Evolutionary conservation across 192 early-diverging fungal species (phyloP), one percentile per base, ranked within the genome.

Genomic region (Coemansia furcata): DNA sequence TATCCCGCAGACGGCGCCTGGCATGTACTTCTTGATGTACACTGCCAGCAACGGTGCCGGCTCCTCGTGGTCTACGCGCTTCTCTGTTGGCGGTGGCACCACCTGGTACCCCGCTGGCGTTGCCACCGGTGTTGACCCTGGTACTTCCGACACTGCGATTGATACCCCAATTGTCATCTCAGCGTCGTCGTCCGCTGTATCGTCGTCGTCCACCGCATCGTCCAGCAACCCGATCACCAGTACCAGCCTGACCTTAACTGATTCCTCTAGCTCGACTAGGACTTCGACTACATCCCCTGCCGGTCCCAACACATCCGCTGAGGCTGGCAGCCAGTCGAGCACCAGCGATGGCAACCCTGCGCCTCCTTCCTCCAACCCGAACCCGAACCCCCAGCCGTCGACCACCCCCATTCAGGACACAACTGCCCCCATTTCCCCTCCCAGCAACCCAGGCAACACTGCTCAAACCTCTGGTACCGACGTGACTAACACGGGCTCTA

Each of bases 21-120:
- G 80, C 49, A 78, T 75, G 75, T 83, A 83, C 72, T 83, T 83
- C 66, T 66, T 83, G 37, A 78, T 83, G 75, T 83, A 78, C 68
- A 77, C 80, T 36, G 72, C 75, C 17, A 30, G 50, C 44, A 67
- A 62, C 42, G 80, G 72, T 62, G 62, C 66, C 23, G 80, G 72
- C 69, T 76, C 76, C 19, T 77, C 80, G 44, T 83, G 80, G 80
- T 76, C 73, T 38, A 83, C 80, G 36, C 74, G 80, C 66, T 83
- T 83, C 73, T 78, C 75, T 29, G 44, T 83, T 57, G 65, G 61
- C 54, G 76, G 76, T 55, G 80, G 80, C 61, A 73, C 67, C 46
- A 67, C 71, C 17, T 82, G 79, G 79, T 82, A 82, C 35, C 79
- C 79, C 26, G 67, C 60, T 11, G 79, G 79, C 63, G 79, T 82